These are phyloP conservation scores for Parastagonospora avenae DNA, from an alignment of 2,329 filamentous ascomycete species.

Conservation along the genomic window DNA sequence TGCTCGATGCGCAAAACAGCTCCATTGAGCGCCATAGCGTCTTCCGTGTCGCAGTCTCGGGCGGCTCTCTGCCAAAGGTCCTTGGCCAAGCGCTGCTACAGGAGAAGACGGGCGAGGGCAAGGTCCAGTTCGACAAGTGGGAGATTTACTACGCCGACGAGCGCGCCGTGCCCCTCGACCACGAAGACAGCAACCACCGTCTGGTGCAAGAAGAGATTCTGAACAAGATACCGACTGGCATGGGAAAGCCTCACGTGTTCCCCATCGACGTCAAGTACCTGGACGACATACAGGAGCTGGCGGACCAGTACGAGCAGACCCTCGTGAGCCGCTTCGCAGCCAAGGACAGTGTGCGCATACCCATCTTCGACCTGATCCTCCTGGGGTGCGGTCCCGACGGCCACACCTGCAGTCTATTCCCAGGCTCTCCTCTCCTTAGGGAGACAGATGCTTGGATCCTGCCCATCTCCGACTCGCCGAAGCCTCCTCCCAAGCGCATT, in stretches of 20 bases:
- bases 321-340: conserved; percentile 86
- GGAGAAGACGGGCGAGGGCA: conserved; percentile 61
- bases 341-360: conserved; percentile 90
- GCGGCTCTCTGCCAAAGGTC: conserved; percentile 87
- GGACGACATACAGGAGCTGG: conserved; percentile 85
- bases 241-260: conserved; percentile 73
- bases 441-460: conserved; percentile 92
- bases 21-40: conserved; percentile 78
- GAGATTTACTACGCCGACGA: conserved; percentile 99
- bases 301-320: conserved; percentile 89
- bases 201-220: conserved; percentile 86
- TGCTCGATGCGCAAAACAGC: conserved; percentile 79
- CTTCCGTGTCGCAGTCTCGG: conserved; percentile 93
- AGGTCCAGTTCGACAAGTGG: conserved; percentile 82
- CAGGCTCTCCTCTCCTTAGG: conserved; percentile 81
- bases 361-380: conserved; percentile 92
- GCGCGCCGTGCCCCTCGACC: conserved; percentile 87
- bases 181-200: conserved; percentile 92
- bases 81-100: conserved; percentile 83
- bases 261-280: conserved; percentile 73
- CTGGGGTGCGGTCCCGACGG: conserved; percentile 95
- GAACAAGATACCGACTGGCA: conserved; percentile 77
- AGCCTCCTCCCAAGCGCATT: conserved; percentile 88
- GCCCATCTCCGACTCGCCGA: conserved; percentile 89
- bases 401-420: conserved; percentile 96